A percentile compares a stretch with the other conserved stretches of the same genome.
phyloP scores from a whole-genome alignment of 768 basidiomycete species.

The Mycena metata region DNA sequence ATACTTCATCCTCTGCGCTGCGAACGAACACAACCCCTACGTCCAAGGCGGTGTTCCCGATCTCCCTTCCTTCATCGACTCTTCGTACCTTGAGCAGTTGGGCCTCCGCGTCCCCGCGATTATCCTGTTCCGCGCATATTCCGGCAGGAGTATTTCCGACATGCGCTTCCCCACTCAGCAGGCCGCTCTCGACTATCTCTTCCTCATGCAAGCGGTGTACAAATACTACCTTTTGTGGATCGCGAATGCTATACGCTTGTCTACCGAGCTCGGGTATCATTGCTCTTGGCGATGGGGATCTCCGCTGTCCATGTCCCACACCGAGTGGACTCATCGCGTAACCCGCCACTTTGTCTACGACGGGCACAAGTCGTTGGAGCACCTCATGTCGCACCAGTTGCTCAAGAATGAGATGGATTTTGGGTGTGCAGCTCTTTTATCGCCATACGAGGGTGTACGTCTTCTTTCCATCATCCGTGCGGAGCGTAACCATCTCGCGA shows the following conservation, averaged over 20 bases:
- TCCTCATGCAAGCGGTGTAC: neutral
- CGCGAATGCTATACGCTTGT: neutral
- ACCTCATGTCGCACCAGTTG: neutral
- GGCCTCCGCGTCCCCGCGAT: neutral
- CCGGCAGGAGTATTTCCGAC: neutral
- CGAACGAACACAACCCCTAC: neutral
- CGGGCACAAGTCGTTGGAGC: neutral
- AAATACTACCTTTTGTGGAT: neutral
- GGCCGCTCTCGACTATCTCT: neutral
- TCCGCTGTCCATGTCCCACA: neutral
- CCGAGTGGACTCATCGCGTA: neutral
- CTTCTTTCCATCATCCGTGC: too few relatives aligned
- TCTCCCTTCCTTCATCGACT: neutral
- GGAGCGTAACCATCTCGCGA: too few relatives aligned
- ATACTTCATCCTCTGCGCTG: neutral
- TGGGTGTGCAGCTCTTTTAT: too few relatives aligned
- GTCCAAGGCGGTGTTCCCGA: neutral
- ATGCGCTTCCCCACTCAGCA: neutral
- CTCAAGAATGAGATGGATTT: neutral
- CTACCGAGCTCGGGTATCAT: neutral
- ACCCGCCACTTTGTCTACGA: neutral
- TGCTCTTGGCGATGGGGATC: neutral
- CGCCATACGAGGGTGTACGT: too few relatives aligned
- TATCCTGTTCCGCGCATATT: neutral
- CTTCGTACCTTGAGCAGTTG: neutral